Percentiles rank a stretch among this genome's conserved stretches.
Conservation (phyloP, 2,329 filamentous ascomycete species). For the Chaetothyriales sp. region DNA sequence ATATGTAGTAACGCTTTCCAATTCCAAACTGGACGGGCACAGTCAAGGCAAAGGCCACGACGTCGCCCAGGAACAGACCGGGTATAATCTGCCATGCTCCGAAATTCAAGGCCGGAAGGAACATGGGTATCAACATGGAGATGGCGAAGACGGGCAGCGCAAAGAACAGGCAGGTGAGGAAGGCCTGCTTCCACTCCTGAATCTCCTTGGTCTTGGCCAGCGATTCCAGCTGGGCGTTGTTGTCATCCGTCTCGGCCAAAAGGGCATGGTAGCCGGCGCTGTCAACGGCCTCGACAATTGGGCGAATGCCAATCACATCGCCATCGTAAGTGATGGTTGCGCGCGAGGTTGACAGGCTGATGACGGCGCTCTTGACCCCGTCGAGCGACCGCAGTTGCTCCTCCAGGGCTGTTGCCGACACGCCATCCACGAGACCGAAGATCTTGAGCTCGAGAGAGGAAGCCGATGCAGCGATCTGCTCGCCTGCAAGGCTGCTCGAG, state of each 20-base stretch:
- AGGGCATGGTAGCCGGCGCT: constrained; percentile 74
- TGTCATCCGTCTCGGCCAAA: constrained; percentile 81
- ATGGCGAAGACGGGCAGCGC: constrained; percentile 82
- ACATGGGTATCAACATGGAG: constrained; percentile 90
- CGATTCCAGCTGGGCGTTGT: constrained; percentile 90
- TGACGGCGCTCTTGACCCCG: constrained; percentile 58
- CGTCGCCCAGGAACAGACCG: constrained; percentile 75
- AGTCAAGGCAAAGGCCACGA: constrained; percentile 69
- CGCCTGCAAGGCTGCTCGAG: constrained; percentile 51
- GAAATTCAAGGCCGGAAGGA: constrained; percentile 58
- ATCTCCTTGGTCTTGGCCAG: constrained; percentile 94
- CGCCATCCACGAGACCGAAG: constrained; percentile 61
- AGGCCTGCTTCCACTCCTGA: constrained; percentile 74
- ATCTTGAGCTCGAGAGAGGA: constrained; percentile 65
- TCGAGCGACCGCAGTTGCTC: constrained; percentile 46
- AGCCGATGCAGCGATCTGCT: constrained; percentile 39
- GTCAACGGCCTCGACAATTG: constrained; percentile 70
- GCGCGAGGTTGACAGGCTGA: constrained; percentile 60
- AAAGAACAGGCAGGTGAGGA: constrained; percentile 62
- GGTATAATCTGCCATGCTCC: constrained; percentile 50
- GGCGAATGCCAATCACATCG: constrained; percentile 58
- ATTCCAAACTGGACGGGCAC: constrained; percentile 94
- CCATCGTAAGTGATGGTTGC: constrained; percentile 61
- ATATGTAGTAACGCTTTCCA: constrained; percentile 82
- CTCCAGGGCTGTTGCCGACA: constrained; percentile 58